Percentiles rank a stretch among this genome's conserved stretches.
These are phyloP conservation scores for Citrus sp. DNA, from an alignment of 345 rosid species.

Conservation along the genomic window DNA sequence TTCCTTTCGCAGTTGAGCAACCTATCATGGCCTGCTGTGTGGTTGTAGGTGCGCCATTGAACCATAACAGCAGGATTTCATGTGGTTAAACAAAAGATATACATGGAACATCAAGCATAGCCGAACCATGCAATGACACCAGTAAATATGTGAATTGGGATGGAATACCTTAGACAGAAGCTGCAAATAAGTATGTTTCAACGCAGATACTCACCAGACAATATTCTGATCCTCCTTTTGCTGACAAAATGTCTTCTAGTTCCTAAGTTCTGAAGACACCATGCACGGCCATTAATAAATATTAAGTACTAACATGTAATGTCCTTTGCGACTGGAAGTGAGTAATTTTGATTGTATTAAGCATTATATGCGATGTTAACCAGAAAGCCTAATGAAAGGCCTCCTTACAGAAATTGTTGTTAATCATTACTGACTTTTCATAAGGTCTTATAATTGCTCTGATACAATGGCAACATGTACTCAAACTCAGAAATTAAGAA, in stretches of 20 bases:
- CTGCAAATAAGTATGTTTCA: slow-evolving; percentile 74
- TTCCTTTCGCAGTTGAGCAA: slow-evolving; percentile 62
- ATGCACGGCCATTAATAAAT: slow-evolving; percentile 3
- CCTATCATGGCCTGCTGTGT: slow-evolving; percentile 91
- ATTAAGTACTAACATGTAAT: slow-evolving; percentile 1
- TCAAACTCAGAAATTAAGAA: neutral
- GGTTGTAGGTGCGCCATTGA: slow-evolving; percentile 70
- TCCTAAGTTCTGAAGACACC: slow-evolving; percentile 52
- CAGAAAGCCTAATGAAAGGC: neutral
- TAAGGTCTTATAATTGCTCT: neutral
- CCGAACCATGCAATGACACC: slow-evolving; percentile 65
- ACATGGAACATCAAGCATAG: slow-evolving; percentile 54
- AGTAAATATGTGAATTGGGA: slow-evolving; percentile 89
- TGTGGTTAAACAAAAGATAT: slow-evolving; percentile 85
- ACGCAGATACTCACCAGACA: slow-evolving; percentile 80
- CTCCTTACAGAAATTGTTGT: neutral
- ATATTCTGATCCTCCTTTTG: slow-evolving; percentile 79
- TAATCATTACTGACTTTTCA: neutral
- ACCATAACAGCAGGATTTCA: slow-evolving; percentile 56
- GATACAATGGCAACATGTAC: neutral
- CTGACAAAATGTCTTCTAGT: slow-evolving; percentile 78
- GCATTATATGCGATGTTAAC: neutral
- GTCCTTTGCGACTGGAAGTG: slow-evolving; percentile 13
- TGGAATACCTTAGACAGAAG: slow-evolving; percentile 90
- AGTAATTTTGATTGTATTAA: neutral